Percentiles rank a stretch among this genome's conserved stretches.
Evolutionary conservation across 441 rosid genomes (phyloP).

Genomic region (Populus tomentosa): DNA sequence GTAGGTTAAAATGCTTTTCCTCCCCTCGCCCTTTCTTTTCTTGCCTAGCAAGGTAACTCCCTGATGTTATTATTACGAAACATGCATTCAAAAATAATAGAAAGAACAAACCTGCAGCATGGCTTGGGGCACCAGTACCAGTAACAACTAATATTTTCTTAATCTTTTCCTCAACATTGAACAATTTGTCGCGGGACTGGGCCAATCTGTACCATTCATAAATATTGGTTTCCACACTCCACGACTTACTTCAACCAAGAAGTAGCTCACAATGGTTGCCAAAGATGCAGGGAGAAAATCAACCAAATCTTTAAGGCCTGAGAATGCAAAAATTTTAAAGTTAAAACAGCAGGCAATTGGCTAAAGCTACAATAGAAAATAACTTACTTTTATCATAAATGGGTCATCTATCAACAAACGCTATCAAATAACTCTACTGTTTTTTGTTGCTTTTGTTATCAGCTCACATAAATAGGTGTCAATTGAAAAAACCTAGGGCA

Average conservation of each 20-base stretch:
- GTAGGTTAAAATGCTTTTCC: background rate
- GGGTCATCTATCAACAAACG: too few relatives aligned
- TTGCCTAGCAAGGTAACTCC: background rate
- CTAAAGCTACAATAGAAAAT: background rate
- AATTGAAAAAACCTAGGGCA: background rate
- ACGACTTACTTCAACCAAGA: constrained; percentile 93
- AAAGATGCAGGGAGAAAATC: constrained; percentile 92
- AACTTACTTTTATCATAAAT: background rate
- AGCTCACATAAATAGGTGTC: background rate
- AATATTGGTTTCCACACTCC: constrained; percentile 95
- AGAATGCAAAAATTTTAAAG: constrained; percentile 16
- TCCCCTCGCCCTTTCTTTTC: background rate
- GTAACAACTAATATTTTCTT: constrained; percentile 89
- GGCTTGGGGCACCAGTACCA: constrained; percentile 91
- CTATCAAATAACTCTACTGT: too few relatives aligned
- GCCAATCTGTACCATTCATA: constrained; percentile 99
- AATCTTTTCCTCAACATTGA: constrained; percentile 80
- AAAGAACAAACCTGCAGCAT: constrained; percentile 52
- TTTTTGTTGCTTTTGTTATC: too few relatives aligned
- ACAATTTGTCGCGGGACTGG: constrained; percentile 95
- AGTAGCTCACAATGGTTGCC: constrained; percentile 90
- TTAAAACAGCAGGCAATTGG: constrained; percentile 3
- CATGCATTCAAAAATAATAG: background rate
- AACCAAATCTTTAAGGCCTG: constrained; percentile 94
- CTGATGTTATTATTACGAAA: background rate